Conservation (phyloP, 495 filamentous ascomycete genomes). For the Aspergillus taichungensis region DNA sequence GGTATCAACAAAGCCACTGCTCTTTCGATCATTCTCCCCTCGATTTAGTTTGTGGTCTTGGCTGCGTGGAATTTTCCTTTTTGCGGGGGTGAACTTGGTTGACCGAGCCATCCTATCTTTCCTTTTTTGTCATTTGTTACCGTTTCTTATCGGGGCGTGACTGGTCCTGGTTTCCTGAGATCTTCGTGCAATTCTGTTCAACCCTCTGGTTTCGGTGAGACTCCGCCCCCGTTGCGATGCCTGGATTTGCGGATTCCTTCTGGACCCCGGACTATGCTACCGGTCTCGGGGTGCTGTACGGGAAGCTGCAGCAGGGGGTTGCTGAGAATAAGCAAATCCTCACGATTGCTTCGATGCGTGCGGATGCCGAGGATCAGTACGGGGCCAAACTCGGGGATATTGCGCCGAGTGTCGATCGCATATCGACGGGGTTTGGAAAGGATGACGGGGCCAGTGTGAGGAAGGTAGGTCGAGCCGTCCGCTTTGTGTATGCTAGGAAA, state of each 20-base stretch:
- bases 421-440: conserved; percentile 73
- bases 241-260: conserved; percentile 86
- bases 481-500: neutral
- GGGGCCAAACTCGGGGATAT: conserved; percentile 75
- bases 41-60: too few relatives aligned
- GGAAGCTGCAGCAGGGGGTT: conserved; percentile 92
- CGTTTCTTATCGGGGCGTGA: too few relatives aligned
- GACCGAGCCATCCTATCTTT: too few relatives aligned
- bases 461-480: conserved; percentile 53
- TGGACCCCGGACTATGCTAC: conserved; percentile 92
- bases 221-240: conserved; percentile 45
- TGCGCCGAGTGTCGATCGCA: conserved; percentile 68
- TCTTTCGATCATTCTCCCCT: too few relatives aligned
- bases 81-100: too few relatives aligned
- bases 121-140: too few relatives aligned
- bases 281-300: conserved; percentile 90
- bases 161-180: too few relatives aligned
- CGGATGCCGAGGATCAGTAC: conserved; percentile 90
- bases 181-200: too few relatives aligned
- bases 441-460: conserved; percentile 95
- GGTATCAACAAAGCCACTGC: too few relatives aligned
- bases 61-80: too few relatives aligned
- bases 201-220: too few relatives aligned
- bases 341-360: conserved; percentile 85
- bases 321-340: conserved; percentile 92